Percentiles rank a stretch among this genome's conserved stretches.
Conservation (phyloP, 2,329 filamentous ascomycete species). For the Colletotrichum destructivum region DNA sequence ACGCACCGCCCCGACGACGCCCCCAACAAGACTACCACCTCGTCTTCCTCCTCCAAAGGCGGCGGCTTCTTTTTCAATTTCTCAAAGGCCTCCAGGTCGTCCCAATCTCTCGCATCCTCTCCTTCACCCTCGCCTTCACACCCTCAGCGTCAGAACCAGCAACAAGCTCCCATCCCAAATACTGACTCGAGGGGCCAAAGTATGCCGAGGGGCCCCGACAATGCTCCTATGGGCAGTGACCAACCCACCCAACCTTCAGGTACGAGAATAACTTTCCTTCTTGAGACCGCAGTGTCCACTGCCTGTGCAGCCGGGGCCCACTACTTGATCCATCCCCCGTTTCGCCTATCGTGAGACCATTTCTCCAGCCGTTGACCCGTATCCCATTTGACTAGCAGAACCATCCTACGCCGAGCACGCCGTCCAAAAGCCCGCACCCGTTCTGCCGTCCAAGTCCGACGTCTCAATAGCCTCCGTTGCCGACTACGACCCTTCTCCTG, state of each 20-base stretch:
- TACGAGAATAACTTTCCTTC: conserved; percentile 43
- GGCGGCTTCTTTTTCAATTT: conserved; percentile 68
- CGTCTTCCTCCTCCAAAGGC: conserved; percentile 52
- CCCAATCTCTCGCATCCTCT: conserved; percentile 51
- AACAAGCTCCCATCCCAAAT: conserved; percentile 49
- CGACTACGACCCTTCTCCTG: conserved; percentile 59
- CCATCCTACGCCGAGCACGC: conserved; percentile 52
- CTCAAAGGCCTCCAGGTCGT: conserved; percentile 62
- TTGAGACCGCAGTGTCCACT: conserved; percentile 41
- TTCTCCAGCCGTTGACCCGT: conserved; percentile 37
- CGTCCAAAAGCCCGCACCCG: conserved; percentile 57
- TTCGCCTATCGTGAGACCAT: conserved; percentile 44
- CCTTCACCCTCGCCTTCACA: conserved; percentile 44
- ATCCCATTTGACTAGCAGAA: conserved; percentile 46
- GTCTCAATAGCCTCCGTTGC: conserved; percentile 65
- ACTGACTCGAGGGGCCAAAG: conserved; percentile 55
- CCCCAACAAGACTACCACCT: conserved; percentile 49
- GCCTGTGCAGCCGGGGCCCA: conserved; percentile 40
- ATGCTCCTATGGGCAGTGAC: conserved; percentile 44
- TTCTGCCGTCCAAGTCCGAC: conserved; percentile 66
- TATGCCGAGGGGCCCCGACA: conserved; percentile 56
- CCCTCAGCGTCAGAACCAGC: conserved; percentile 40
- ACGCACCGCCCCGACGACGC: conserved; percentile 46
- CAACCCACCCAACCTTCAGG: conserved; percentile 43
- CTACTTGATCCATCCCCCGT: conserved; percentile 39